Evolutionary conservation across 805 yeast species (phyloP).

Genomic region (Ogataea trehaloabstinens): DNA sequence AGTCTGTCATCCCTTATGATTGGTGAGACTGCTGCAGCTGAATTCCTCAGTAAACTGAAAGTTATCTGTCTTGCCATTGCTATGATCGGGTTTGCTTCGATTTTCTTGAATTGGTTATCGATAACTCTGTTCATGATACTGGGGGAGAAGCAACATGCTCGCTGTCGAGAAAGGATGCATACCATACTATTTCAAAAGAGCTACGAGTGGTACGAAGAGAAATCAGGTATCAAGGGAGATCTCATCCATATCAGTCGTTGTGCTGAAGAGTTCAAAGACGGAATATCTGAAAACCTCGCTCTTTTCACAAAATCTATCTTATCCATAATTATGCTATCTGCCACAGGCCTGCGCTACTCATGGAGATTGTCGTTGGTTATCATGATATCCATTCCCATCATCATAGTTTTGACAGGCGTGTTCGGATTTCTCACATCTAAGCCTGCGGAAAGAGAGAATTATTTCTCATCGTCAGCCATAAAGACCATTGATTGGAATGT

Average conservation of each 20-base stretch:
- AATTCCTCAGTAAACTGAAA: conserved; percentile 38
- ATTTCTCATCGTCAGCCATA: conserved; percentile 52
- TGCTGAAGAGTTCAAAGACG: conserved; percentile 68
- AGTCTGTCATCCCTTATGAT: conserved; percentile 34
- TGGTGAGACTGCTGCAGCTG: conserved; percentile 29
- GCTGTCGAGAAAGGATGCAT: conserved; percentile 51
- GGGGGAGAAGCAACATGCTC: conserved; percentile 67
- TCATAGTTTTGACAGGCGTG: conserved; percentile 45
- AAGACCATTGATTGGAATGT: conserved; percentile 70
- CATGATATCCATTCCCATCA: conserved; percentile 71
- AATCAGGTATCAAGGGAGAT: conserved; percentile 57
- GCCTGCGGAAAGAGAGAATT: conserved; percentile 57
- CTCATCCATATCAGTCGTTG: conserved; percentile 66
- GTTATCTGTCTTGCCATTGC: conserved; percentile 36
- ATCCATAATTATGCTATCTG: conserved; percentile 52
- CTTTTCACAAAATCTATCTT: conserved; percentile 51
- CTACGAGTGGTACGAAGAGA: conserved; percentile 62
- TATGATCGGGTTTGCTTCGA: conserved; percentile 45
- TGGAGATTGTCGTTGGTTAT: conserved; percentile 84
- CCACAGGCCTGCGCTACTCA: conserved; percentile 70
- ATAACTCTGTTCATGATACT: conserved; percentile 60
- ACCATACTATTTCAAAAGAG: conserved; percentile 43
- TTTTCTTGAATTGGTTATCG: conserved; percentile 50
- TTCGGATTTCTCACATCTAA: conserved; percentile 52
- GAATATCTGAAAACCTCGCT: conserved; percentile 66